phyloP scores from a whole-genome alignment of 768 basidiomycete genomes.

The Infundibulicybe gibba region DNA sequence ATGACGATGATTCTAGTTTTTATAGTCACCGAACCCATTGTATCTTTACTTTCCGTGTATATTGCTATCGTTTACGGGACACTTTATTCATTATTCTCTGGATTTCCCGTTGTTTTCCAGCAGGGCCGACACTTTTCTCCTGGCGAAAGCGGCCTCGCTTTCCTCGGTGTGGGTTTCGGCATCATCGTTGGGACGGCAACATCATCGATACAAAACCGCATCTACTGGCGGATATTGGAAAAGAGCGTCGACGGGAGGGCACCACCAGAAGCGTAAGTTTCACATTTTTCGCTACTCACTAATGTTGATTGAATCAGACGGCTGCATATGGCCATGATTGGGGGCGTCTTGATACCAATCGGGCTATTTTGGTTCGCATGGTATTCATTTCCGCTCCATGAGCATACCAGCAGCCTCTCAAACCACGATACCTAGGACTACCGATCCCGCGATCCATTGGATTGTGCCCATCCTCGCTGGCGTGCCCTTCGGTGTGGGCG shows the following conservation, averaged over 20 bases:
- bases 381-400: conserved; percentile 18
- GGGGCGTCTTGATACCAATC: conserved; percentile 47
- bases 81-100: conserved; percentile 63
- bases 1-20: conserved; percentile 34
- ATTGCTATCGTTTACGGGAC: conserved; percentile 59
- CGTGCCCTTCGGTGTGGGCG: conserved; percentile 62
- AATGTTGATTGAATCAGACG: conserved; percentile 29
- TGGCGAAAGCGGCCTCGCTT: conserved; percentile 56
- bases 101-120: conserved; percentile 58
- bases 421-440: conserved; percentile 35
- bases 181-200: conserved; percentile 46
- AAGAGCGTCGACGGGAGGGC: conserved; percentile 44
- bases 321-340: conserved; percentile 55
- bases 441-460: conserved; percentile 52
- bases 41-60: conserved; percentile 53
- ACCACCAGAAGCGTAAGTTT: conserved; percentile 56
- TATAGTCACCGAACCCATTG: conserved; percentile 62
- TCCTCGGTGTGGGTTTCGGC: conserved; percentile 61
- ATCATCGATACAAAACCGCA: conserved; percentile 49
- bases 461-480: conserved; percentile 65
- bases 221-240: conserved; percentile 49
- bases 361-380: conserved; percentile 71
- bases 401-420: not conserved
- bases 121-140: conserved; percentile 47
- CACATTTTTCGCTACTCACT: not conserved